Base-by-base conservation (phyloP, 352 stramenopile genomes). In the Globisporangium carolinianum region DNA sequence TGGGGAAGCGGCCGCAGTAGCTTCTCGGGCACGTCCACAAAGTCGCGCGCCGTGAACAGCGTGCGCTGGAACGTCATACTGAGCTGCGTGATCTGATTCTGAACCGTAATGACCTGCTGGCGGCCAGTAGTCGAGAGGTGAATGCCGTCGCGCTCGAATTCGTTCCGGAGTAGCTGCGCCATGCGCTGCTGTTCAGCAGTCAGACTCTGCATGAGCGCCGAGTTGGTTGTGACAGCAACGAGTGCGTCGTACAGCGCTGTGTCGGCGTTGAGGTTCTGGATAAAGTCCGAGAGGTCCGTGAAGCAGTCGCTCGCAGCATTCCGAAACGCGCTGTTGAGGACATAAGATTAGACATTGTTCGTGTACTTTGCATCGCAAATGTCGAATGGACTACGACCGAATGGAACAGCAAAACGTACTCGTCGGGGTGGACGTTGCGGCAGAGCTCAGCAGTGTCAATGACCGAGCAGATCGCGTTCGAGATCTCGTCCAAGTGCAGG, bases 111-210 rank as follows among this genome's bases (percentile, higher is more conserved):
- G n/a, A 98, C 86, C 32, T 87, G 65, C 43, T 83, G 67, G 4
- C 93, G 80, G 32, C 90, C 65, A 17, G 71, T 51, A n/a, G 79
- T 51, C 0, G 79, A 63, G 50, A 98, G 70, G 73, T 98, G 93
- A 64, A 98, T 98, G 12, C 95, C 95, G 69, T 98, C 95, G 6
- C 90, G 76, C 75, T 98, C 94, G 61, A 98, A 99, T 62, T 99
- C 96, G 8, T 83, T 78, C 46, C 85, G 81, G 45, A 99, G 69
- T 24, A 98, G 67, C 15, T 76, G 54, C 7, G 75, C 87, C 86
- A 98, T 97, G 48, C 88, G 76, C 17, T 72, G 74, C 70, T 98
- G 89, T 73, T 98, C 96, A 42, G 92, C 75, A 3, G 77, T 91
- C 47, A 93, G 87, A 10, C 57, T 68, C n/a, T 63, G 53, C 72